Base-by-base conservation (phyloP, 202 grass and related monocot genomes). In the Zizania palustris region DNA sequence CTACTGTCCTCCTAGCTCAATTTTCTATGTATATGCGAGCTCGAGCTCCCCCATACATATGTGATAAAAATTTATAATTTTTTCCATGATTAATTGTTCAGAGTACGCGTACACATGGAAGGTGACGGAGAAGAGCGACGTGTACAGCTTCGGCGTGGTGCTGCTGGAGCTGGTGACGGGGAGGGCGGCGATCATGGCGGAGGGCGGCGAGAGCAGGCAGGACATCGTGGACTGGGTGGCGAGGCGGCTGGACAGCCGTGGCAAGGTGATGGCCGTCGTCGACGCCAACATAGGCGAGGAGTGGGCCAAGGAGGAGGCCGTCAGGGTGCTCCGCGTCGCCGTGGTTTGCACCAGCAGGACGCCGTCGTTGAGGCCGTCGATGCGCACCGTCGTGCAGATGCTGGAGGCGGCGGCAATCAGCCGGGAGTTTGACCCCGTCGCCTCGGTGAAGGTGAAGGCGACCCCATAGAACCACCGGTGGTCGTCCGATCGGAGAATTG, bases 61-160 rank as follows among this genome's bases (percentile, higher is more conserved):
- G 28, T 28, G 28, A 28, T 28, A 28, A 28, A 28, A 28, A 28
- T 28, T 28, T 28, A 2, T 28, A 28, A 28, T 2, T 5, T 20
- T 0, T 0, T 65, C n/a, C 1, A 42, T 3, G 37, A 45, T 41
- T 14, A 6, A 11, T 21, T 35, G 11, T 35, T 34, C 84, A 91
- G 93, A 97, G 80, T 93, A 97, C 15, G 90, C 71, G 1, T 93
- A 97, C 83, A 87, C 90, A 5, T 88, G 87, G 16, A 97, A 90
- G 73, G 91, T 97, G 55, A 89, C 83, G 2, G 89, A 94, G 87
- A 98, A 92, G 63, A 93, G 89, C 7, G 95, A 98, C 46, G 91
- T 95, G 41, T 98, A 95, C 77, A 95, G 95, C 87, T 90, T 92
- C 56, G 95, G 95, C 11, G 91, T 95, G 41, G 91, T 98, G 39